A percentile compares a stretch with the other conserved stretches of the same genome.
These are phyloP conservation scores for Cucurbitaria berberidis DNA, from an alignment of 2,329 filamentous ascomycete species.

Conservation along the genomic window DNA sequence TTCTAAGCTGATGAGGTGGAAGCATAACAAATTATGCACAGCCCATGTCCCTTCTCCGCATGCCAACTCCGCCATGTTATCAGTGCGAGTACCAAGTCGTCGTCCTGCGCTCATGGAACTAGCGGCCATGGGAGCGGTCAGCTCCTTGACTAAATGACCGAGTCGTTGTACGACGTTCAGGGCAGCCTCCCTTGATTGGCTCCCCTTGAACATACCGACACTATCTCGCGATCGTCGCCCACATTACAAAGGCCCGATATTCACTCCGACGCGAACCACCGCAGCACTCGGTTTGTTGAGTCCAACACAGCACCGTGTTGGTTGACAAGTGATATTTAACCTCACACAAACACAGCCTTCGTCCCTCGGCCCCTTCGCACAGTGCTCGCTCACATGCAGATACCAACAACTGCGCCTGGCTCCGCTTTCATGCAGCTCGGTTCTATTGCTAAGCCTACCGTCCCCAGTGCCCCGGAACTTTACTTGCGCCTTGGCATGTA, in stretches of 20 bases:
- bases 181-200: slow-evolving; percentile 16
- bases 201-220: slow-evolving; percentile 10
- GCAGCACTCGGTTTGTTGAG: not conserved
- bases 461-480: slow-evolving; percentile 13
- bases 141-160: slow-evolving; percentile 22
- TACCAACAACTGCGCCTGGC: slow-evolving; percentile 8
- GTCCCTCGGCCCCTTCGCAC: slow-evolving; percentile 1
- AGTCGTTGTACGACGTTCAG: slow-evolving; percentile 15
- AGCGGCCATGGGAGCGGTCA: slow-evolving; percentile 16
- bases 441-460: slow-evolving; percentile 9
- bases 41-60: not conserved
- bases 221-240: slow-evolving; percentile 1
- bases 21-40: no score
- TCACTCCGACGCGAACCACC: slow-evolving; percentile 12
- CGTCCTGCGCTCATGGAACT: no score
- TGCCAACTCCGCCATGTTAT: slow-evolving; percentile 5
- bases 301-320: no score
- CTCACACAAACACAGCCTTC: not conserved
- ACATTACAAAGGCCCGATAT: slow-evolving; percentile 17
- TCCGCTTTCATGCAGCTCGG: slow-evolving; percentile 15
- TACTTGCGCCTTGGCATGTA: slow-evolving; percentile 8
- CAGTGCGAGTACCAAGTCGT: no score
- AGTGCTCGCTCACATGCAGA: not conserved
- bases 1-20: no score
- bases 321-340: no score